Base-by-base conservation (phyloP, 2,329 filamentous ascomycete genomes). In the Colletotrichum sp. region DNA sequence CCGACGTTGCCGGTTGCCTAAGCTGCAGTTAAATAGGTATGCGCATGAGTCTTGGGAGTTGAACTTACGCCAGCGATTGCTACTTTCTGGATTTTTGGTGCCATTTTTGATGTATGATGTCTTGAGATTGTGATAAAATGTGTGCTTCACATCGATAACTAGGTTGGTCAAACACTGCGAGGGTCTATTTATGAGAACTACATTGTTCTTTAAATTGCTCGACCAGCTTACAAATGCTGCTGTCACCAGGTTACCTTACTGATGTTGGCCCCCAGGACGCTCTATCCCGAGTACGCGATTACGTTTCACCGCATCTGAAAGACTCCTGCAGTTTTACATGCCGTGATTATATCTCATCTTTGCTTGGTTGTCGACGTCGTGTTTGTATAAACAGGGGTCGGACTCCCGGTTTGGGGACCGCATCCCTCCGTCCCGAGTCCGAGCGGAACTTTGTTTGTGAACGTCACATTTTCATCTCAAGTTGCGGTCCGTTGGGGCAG, bases 1-100 rank as follows among this genome's bases (percentile, higher is more conserved):
- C 86, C 86, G n/a, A 86, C 80, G 52, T 77, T 80, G 16, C 86
- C 86, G 1, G 82, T 80, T 16, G 84, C 79, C 78, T 76, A 16
- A 52, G 44, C 57, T 28, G 6, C 18, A 44, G 21, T 18, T 71
- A 9, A 73, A 32, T 57, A 6, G 21, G 12, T 13, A 26, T 15
- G 6, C 4, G 4, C 8, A 7, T 12, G 7, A 15, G 12, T 15
- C 8, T 6, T 26, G 3, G 8, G 3, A 13, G 18, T 15, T 5
- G 5, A 28, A 73, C 77, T 34, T 78, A 80, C 85, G 67, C 86
- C 85, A 32, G 82, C 80, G 7, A 87, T 60, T 32, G 82, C 82
- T 49, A 88, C 81, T 78, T 84, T 87, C 75, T 84, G 84, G 72
- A 86, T 78, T n/a, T 72, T 52, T 6, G 49, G 49, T 30, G 28